A percentile compares a stretch with the other conserved stretches of the same genome.
These are phyloP conservation scores for Mychonastes homosphaera DNA, from an alignment of 139 green algal genomes.

Conservation along the genomic window DNA sequence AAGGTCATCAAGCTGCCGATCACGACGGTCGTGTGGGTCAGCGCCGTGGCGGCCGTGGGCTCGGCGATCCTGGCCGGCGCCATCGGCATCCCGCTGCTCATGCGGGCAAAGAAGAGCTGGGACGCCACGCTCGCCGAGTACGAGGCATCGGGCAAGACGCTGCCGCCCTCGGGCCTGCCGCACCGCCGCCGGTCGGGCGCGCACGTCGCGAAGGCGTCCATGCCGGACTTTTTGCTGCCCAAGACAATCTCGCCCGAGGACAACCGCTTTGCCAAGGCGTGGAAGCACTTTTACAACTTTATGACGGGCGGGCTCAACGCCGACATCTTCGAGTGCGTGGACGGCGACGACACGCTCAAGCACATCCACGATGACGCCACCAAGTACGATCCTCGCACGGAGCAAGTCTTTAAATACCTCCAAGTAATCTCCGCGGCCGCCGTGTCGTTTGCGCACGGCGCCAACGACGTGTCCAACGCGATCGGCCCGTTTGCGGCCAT, in stretches of 20 bases:
- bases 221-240: too few relatives aligned
- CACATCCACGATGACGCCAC: conserved; percentile 29
- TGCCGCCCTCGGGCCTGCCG: too few relatives aligned
- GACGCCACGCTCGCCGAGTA: conserved; percentile 8
- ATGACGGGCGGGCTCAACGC: conserved; percentile 6
- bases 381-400: conserved; percentile 57
- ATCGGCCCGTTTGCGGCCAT: conserved; percentile 62
- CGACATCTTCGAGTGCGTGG: conserved; percentile 15
- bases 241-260: too few relatives aligned
- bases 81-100: conserved; percentile 8
- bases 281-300: too few relatives aligned
- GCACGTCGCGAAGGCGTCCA: too few relatives aligned
- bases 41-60: background rate
- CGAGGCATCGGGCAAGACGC: too few relatives aligned
- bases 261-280: too few relatives aligned
- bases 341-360: background rate
- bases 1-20: conserved; percentile 9
- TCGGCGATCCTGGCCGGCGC: background rate
- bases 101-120: conserved; percentile 6
- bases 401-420: conserved; percentile 54
- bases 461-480: conserved; percentile 77
- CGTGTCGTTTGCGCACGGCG: conserved; percentile 75
- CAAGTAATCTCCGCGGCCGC: conserved; percentile 79
- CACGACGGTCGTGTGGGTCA: background rate
- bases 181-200: too few relatives aligned